phyloP scores from a whole-genome alignment of 345 rosid species.

The Populus pruinosa region DNA sequence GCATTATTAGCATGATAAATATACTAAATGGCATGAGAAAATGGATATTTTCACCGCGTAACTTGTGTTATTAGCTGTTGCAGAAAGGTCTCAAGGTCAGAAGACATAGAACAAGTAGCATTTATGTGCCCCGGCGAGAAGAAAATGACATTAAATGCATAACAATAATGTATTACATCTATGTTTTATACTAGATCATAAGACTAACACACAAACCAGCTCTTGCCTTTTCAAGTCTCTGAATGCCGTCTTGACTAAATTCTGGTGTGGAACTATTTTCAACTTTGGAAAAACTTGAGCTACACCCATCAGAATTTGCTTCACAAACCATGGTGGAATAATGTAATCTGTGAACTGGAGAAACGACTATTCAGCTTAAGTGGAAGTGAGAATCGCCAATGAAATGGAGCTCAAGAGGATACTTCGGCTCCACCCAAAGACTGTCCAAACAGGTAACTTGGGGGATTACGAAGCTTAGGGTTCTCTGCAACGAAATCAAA shows the following conservation, averaged over 20 bases:
- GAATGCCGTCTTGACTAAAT: conserved; percentile 78
- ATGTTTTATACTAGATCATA: no score
- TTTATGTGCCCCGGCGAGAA: no score
- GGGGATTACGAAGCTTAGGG: conserved; percentile 45
- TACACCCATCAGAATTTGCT: conserved; percentile 57
- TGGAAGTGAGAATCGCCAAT: no score
- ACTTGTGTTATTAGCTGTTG: not conserved
- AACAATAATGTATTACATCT: no score
- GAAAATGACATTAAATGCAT: no score
- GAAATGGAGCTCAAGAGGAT: conserved; percentile 4
- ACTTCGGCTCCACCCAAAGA: conserved; percentile 99
- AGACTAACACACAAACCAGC: conserved; percentile 33
- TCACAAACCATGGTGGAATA: conserved; percentile 61
- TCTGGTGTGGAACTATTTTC: conserved; percentile 85
- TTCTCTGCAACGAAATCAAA: conserved; percentile 17
- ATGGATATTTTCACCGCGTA: not conserved
- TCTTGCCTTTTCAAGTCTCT: conserved; percentile 62
- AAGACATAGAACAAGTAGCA: no score
- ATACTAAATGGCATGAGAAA: not conserved
- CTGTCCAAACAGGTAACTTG: conserved; percentile 82
- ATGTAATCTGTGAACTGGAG: conserved; percentile 79
- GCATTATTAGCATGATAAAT: no score
- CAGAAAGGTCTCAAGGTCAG: not conserved
- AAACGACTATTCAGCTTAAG: not conserved
- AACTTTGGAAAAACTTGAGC: conserved; percentile 70